phyloP scores from a whole-genome alignment of 345 rosid genomes.

The Murraya koenigii region DNA sequence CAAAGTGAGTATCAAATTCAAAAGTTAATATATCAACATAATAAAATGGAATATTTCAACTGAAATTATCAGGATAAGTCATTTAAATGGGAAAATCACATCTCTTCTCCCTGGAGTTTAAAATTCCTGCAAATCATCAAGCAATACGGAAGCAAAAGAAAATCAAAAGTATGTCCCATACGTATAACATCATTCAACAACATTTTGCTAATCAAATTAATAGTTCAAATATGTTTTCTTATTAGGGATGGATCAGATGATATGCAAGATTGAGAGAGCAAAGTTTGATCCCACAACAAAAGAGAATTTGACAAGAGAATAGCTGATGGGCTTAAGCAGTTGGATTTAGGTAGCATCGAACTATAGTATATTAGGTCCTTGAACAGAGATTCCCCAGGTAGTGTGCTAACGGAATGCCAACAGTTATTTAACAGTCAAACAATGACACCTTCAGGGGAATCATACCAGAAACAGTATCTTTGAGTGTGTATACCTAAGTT shows the following conservation, averaged over 20 bases:
- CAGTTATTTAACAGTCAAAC: not conserved
- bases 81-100: not conserved
- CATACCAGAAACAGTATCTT: not conserved
- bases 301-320: not conserved
- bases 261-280: not conserved
- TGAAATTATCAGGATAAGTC: not conserved
- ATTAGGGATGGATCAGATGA: not conserved
- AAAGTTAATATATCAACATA: not conserved
- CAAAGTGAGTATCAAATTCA: constrained; percentile 13
- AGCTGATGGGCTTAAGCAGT: not conserved
- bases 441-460: not conserved
- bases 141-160: not conserved
- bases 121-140: not conserved
- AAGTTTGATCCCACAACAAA: not conserved
- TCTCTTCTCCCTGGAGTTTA: not conserved
- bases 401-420: not conserved
- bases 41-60: not conserved
- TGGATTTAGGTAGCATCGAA: not conserved
- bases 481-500: not conserved
- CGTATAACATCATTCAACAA: not conserved
- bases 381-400: not conserved
- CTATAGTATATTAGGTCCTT: not conserved
- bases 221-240: not conserved
- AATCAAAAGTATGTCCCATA: not conserved
- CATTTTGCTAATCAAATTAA: not conserved